These are phyloP conservation scores for Stereocaulon alpinum DNA, from an alignment of 495 filamentous ascomycete genomes.

Conservation along the genomic window DNA sequence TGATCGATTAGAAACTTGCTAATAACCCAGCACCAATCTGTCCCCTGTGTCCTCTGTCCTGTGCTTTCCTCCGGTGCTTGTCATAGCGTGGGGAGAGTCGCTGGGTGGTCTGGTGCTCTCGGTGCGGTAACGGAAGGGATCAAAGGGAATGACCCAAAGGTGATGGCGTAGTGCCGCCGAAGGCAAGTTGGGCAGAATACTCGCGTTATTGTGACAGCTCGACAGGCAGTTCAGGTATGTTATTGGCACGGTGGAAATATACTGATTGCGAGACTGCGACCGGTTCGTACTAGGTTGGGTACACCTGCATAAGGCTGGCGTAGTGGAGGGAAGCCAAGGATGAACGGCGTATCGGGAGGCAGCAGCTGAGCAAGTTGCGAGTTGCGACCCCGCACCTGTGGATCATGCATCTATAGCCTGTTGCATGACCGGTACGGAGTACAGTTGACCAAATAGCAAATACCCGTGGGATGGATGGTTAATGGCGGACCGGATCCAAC, in stretches of 20 bases:
- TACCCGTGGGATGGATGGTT: not conserved
- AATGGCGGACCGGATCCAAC: not conserved
- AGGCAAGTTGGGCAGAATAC: slow-evolving; percentile 13
- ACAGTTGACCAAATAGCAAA: slow-evolving; percentile 5
- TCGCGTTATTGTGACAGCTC: not conserved
- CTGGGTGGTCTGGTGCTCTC: not conserved
- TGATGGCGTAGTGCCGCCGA: slow-evolving; percentile 16
- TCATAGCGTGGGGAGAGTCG: not conserved
- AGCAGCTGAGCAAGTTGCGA: slow-evolving; percentile 2
- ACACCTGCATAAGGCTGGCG: slow-evolving; percentile 9
- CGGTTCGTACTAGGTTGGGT: slow-evolving; percentile 11
- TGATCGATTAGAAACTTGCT: not conserved
- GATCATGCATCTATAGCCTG: slow-evolving; percentile 2
- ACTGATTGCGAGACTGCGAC: slow-evolving; percentile 1
- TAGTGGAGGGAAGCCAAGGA: not conserved
- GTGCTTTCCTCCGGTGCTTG: not conserved
- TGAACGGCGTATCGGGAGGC: slow-evolving; percentile 4
- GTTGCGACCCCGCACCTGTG: slow-evolving; percentile 1
- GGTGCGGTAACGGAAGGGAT: slow-evolving; percentile 12
- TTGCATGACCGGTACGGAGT: slow-evolving; percentile 9
- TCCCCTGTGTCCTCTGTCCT: not conserved
- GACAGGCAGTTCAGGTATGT: not conserved
- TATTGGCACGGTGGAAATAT: slow-evolving; percentile 5
- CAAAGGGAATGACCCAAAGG: slow-evolving; percentile 18
- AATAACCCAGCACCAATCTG: not conserved